phyloP scores from a whole-genome alignment of 305 asterid genomes.

The Plantago coronopus region DNA sequence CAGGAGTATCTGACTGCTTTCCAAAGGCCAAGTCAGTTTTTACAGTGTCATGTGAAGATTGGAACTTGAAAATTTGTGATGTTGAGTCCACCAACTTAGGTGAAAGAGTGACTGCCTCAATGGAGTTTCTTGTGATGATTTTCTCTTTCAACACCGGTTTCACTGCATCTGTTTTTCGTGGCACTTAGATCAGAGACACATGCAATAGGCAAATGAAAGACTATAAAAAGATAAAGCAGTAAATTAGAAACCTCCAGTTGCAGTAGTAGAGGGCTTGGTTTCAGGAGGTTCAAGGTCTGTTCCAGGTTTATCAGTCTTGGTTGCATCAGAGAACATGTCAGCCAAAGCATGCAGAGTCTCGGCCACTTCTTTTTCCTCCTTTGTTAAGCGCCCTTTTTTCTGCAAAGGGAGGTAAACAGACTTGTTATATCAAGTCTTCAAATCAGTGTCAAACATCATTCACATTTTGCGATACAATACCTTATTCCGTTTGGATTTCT shows the following conservation, averaged over 20 bases:
- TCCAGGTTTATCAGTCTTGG: constrained; percentile 23
- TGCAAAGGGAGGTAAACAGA: constrained; percentile 28
- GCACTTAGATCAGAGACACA: constrained; percentile 14
- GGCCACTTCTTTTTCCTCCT: constrained; percentile 90
- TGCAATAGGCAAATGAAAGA: constrained; percentile 4
- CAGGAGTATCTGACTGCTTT: constrained; percentile 23
- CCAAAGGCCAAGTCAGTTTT: constrained; percentile 25
- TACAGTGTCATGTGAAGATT: constrained; percentile 25
- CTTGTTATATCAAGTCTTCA: constrained; percentile 8
- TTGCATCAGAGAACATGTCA: constrained; percentile 36
- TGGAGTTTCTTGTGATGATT: constrained; percentile 23
- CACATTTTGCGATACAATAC: constrained; percentile 21
- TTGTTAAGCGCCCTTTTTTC: constrained; percentile 39
- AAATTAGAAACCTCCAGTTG: constrained; percentile 35
- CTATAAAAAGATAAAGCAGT: constrained; percentile 6
- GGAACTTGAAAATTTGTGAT: constrained; percentile 26
- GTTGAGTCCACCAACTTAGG: constrained; percentile 29
- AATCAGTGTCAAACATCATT: too few relatives aligned
- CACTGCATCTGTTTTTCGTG: constrained; percentile 25
- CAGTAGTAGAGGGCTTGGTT: constrained; percentile 33
- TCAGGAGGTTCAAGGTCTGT: constrained; percentile 30
- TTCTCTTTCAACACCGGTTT: constrained; percentile 17
- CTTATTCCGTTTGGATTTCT: constrained; percentile 54
- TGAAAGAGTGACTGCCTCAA: constrained; percentile 22
- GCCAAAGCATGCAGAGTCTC: constrained; percentile 72